Conservation (phyloP, 306 rosid species). For the Trifolium dubium region DNA sequence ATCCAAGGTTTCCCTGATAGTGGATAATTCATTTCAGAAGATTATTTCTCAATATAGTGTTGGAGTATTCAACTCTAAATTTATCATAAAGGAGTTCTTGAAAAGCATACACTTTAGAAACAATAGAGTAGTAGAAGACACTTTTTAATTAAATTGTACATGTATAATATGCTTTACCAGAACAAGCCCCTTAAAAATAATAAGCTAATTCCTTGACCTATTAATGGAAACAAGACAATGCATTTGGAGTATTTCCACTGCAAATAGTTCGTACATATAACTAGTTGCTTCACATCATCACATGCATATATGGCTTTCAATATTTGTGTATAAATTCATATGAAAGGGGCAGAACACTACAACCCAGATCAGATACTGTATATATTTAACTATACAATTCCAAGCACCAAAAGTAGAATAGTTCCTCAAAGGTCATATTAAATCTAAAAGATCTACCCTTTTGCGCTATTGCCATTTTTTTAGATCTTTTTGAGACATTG, state of each 20-base stretch:
- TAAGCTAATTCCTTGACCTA: neutral
- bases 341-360: slow-evolving; percentile 4
- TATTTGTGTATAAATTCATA: neutral
- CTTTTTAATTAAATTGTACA: neutral
- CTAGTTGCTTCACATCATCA: neutral
- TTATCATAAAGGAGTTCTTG: neutral
- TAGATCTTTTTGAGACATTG: neutral
- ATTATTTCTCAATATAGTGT: slow-evolving; percentile 2
- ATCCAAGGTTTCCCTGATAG: slow-evolving; percentile 68
- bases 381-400: neutral
- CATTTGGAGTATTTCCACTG: too few species aligned
- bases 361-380: slow-evolving; percentile 8
- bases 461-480: neutral
- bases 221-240: neutral
- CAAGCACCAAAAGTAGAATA: slow-evolving; percentile 1
- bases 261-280: too few species aligned
- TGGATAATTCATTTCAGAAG: slow-evolving; percentile 28
- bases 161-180: neutral
- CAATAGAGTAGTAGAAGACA: slow-evolving; percentile 10
- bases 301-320: too few species aligned
- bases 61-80: slow-evolving; percentile 14
- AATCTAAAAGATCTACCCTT: neutral
- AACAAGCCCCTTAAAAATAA: neutral
- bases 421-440: neutral
- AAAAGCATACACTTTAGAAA: neutral